A percentile compares a stretch with the other conserved stretches of the same genome.
These are phyloP conservation scores for Aspergillus luchuensis DNA, from an alignment of 2,329 filamentous ascomycete species.

Conservation along the genomic window DNA sequence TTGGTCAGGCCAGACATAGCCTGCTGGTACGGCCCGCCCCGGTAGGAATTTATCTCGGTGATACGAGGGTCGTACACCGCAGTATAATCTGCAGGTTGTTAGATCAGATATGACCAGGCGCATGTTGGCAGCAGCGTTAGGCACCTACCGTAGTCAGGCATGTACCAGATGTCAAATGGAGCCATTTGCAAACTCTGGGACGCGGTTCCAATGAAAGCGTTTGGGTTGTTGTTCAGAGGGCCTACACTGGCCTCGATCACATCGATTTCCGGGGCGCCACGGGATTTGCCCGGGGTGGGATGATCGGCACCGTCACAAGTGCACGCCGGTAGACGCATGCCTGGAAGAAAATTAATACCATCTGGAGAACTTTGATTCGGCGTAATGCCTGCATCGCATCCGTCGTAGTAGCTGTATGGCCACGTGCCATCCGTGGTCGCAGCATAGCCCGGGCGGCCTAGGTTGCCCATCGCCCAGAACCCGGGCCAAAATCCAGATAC, in stretches of 20 bases:
- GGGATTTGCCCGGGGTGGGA: slow-evolving; percentile 64
- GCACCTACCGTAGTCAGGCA: slow-evolving; percentile 58
- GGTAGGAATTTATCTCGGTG: slow-evolving; percentile 61
- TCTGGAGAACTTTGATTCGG: slow-evolving; percentile 69
- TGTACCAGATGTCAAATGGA: slow-evolving; percentile 71
- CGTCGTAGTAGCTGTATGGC: slow-evolving; percentile 71
- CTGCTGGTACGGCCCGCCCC: slow-evolving; percentile 64
- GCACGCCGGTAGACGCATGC: slow-evolving; percentile 70
- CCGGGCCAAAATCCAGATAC: slow-evolving; percentile 73
- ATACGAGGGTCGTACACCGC: slow-evolving; percentile 64
- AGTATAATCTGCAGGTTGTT: slow-evolving; percentile 53
- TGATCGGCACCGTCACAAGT: slow-evolving; percentile 67
- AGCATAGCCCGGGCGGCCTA: slow-evolving; percentile 68
- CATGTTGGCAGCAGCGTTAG: not conserved
- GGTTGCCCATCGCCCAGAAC: slow-evolving; percentile 75
- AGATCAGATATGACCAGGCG: not conserved
- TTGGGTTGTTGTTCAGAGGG: slow-evolving; percentile 50
- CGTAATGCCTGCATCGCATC: slow-evolving; percentile 71
- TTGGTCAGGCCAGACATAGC: slow-evolving; percentile 63
- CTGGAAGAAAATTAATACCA: slow-evolving; percentile 67
- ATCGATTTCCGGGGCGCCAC: slow-evolving; percentile 72
- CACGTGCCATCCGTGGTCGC: slow-evolving; percentile 72
- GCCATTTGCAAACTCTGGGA: slow-evolving; percentile 70
- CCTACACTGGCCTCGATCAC: slow-evolving; percentile 68
- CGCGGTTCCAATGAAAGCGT: slow-evolving; percentile 59